These are phyloP conservation scores for Pseudomicrostroma phylloplanum DNA, from an alignment of 1,284 basidiomycete species.

Conservation along the genomic window DNA sequence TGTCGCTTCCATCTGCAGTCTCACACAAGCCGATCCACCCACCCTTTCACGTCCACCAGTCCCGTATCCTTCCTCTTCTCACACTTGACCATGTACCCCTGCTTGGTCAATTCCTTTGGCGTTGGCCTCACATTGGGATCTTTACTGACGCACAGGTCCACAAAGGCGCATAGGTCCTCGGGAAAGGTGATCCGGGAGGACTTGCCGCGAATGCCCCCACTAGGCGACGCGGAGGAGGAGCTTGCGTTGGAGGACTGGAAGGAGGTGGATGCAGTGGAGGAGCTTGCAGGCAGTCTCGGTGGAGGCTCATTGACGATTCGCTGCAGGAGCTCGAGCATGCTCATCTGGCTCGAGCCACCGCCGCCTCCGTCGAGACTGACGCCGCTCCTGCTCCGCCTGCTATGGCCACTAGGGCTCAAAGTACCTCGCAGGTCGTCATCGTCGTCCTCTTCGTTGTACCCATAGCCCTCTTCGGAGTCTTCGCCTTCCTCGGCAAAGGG, in stretches of 20 bases:
- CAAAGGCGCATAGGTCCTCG: conserved; percentile 36
- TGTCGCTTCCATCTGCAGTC: too few species aligned
- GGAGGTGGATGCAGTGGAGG: neutral
- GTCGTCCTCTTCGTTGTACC: conserved; percentile 17
- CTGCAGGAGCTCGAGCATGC: conserved; percentile 89
- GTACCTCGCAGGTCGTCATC: conserved; percentile 35
- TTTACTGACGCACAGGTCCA: conserved; percentile 42
- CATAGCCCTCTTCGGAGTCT: conserved; percentile 11
- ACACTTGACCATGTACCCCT: conserved; percentile 31
- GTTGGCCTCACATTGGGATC: conserved; percentile 38
- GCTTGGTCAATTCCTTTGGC: conserved; percentile 41
- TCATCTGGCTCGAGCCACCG: conserved; percentile 69
- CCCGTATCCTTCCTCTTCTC: conserved; percentile 12
- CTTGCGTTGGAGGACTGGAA: neutral
- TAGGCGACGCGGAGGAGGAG: neutral
- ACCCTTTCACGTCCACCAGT: conserved; percentile 33
- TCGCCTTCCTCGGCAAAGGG: conserved; percentile 59
- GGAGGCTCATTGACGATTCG: conserved; percentile 75
- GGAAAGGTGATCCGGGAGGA: conserved; percentile 21
- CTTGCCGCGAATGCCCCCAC: conserved; percentile 6
- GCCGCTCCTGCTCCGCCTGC: conserved; percentile 57
- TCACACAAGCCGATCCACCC: conserved; percentile 18
- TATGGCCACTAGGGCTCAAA: conserved; percentile 26
- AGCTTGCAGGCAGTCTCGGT: conserved; percentile 32
- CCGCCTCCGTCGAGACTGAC: conserved; percentile 81